A percentile compares a stretch with the other conserved stretches of the same genome.
These are phyloP conservation scores for Malus asiatica DNA, from an alignment of 306 rosid species.

Conservation along the genomic window DNA sequence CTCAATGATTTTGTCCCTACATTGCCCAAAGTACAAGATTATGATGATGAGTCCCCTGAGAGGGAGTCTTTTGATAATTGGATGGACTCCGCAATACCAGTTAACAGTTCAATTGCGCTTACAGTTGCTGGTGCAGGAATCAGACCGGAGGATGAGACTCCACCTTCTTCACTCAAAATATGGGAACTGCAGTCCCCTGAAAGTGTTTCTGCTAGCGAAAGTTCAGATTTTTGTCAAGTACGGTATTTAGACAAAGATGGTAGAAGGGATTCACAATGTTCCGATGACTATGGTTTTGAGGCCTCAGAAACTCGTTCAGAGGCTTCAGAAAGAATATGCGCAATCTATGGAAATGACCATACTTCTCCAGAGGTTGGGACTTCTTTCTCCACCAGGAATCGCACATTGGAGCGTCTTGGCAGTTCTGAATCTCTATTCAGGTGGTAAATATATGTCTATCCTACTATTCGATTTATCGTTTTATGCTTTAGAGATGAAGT, in stretches of 20 bases:
- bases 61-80: slow-evolving; percentile 45
- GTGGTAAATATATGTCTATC: slow-evolving; percentile 34
- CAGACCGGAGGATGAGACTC: slow-evolving; percentile 49
- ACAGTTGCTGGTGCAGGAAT: slow-evolving; percentile 86
- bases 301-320: slow-evolving; percentile 30
- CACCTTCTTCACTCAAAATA: slow-evolving; percentile 35
- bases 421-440: slow-evolving; percentile 78
- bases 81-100: slow-evolving; percentile 81
- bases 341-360: slow-evolving; percentile 38
- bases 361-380: slow-evolving; percentile 45
- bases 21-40: slow-evolving; percentile 36
- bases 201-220: slow-evolving; percentile 52
- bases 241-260: slow-evolving; percentile 53
- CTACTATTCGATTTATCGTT: not conserved
- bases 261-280: slow-evolving; percentile 34
- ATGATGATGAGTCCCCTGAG: slow-evolving; percentile 37
- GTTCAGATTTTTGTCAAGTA: slow-evolving; percentile 51
- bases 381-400: slow-evolving; percentile 33
- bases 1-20: slow-evolving; percentile 45
- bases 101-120: slow-evolving; percentile 54
- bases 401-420: slow-evolving; percentile 43
- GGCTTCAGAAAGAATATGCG: slow-evolving; percentile 40
- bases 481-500: slow-evolving; percentile 8
- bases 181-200: slow-evolving; percentile 64
- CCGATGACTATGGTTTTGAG: slow-evolving; percentile 42